A percentile compares a stretch with the other conserved stretches of the same genome.
Evolutionary conservation across 2,329 filamentous ascomycete genomes (phyloP).

Genomic region (Lecanicillium sp.): DNA sequence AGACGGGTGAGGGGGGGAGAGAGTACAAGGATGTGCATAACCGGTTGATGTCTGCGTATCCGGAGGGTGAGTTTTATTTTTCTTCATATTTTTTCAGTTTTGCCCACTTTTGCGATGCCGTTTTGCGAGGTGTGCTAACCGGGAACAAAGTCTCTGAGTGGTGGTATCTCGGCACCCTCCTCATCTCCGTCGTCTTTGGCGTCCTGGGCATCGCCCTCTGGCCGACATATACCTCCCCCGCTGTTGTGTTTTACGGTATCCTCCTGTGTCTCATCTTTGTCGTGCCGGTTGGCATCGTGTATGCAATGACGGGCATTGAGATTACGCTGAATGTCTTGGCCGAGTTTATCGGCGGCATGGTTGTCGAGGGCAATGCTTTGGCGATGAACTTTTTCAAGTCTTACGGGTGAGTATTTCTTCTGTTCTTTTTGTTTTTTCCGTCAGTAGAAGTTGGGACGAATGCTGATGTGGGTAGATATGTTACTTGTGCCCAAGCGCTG

Average conservation of each 20-base stretch:
- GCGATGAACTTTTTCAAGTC: slow-evolving; percentile 36
- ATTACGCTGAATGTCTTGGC: slow-evolving; percentile 33
- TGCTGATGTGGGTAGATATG: slow-evolving; percentile 22
- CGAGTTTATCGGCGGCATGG: slow-evolving; percentile 33
- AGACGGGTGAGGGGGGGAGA: slow-evolving; percentile 31
- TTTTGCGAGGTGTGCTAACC: too few relatives aligned
- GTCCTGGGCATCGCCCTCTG: slow-evolving; percentile 24
- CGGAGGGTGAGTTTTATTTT: slow-evolving; percentile 19
- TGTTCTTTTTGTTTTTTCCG: neutral
- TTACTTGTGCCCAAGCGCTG: slow-evolving; percentile 22
- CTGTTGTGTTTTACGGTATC: slow-evolving; percentile 32
- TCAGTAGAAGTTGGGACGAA: too few relatives aligned
- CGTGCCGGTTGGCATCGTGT: slow-evolving; percentile 32
- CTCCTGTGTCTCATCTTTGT: slow-evolving; percentile 30
- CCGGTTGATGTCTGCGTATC: slow-evolving; percentile 25
- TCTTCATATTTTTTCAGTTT: neutral
- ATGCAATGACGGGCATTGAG: slow-evolving; percentile 30
- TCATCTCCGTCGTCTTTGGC: slow-evolving; percentile 22
- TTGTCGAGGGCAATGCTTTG: slow-evolving; percentile 29
- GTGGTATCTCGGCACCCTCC: slow-evolving; percentile 31
- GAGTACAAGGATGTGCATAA: slow-evolving; percentile 28
- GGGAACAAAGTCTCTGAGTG: slow-evolving; percentile 30
- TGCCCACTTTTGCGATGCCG: neutral
- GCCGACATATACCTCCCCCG: slow-evolving; percentile 31
- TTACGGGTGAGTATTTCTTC: slow-evolving; percentile 19